Evolutionary conservation across 2,329 filamentous ascomycete species (phyloP).

Genomic region (Trichoderma harzianum): DNA sequence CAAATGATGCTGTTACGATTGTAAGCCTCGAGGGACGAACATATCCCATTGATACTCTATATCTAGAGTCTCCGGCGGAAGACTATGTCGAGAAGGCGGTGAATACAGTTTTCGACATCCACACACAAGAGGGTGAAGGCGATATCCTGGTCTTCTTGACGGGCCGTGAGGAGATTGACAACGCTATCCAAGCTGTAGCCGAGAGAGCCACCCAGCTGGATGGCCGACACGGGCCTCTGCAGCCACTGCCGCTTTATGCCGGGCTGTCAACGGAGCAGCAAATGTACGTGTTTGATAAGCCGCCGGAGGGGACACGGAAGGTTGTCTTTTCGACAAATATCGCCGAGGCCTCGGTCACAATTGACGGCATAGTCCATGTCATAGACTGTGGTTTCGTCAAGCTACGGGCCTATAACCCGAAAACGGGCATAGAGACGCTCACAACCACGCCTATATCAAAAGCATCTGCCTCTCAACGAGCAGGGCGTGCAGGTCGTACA

Average conservation of each 20-base stretch:
- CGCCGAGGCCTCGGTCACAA: slow-evolving; percentile 92
- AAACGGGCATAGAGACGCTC: slow-evolving; percentile 81
- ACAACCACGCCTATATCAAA: slow-evolving; percentile 81
- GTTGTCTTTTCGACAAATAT: slow-evolving; percentile 95
- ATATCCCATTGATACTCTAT: slow-evolving; percentile 84
- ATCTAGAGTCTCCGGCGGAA: slow-evolving; percentile 72
- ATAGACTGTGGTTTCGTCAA: slow-evolving; percentile 91
- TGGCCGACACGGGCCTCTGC: slow-evolving; percentile 28
- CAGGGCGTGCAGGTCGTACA: slow-evolving; percentile 85
- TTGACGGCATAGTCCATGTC: slow-evolving; percentile 87
- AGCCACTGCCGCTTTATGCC: slow-evolving; percentile 74
- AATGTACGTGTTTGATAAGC: slow-evolving; percentile 87
- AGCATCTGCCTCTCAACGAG: slow-evolving; percentile 87
- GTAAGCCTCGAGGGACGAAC: slow-evolving; percentile 84
- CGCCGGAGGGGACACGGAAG: slow-evolving; percentile 79
- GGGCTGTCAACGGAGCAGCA: slow-evolving; percentile 88
- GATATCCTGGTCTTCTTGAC: slow-evolving; percentile 91
- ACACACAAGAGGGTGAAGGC: slow-evolving; percentile 73
- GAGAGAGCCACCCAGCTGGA: slow-evolving; percentile 65
- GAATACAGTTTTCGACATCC: slow-evolving; percentile 82
- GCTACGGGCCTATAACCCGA: slow-evolving; percentile 78
- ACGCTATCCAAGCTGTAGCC: slow-evolving; percentile 71
- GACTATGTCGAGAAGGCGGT: slow-evolving; percentile 84
- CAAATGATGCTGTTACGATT: slow-evolving; percentile 47
- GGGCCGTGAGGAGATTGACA: slow-evolving; percentile 89